Percentiles rank a stretch among this genome's conserved stretches.
These are phyloP conservation scores for Penicillium salamii DNA, from an alignment of 495 filamentous ascomycete genomes.

Conservation along the genomic window DNA sequence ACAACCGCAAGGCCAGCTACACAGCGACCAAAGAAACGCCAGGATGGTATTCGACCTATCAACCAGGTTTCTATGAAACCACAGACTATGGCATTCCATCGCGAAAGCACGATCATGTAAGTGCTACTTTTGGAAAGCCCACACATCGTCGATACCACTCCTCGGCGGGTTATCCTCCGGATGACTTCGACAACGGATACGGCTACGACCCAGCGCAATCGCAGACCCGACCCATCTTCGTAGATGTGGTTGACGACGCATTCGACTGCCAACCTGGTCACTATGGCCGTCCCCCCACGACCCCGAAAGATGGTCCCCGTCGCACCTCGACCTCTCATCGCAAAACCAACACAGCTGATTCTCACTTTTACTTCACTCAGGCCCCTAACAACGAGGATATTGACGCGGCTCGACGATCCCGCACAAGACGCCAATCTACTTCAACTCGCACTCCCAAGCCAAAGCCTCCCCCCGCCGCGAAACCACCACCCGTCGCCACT, in stretches of 20 bases:
- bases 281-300: constrained; percentile 22
- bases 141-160: constrained; percentile 37
- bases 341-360: constrained; percentile 53
- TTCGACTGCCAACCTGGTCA: constrained; percentile 37
- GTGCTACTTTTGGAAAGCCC: constrained; percentile 48
- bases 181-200: constrained; percentile 33
- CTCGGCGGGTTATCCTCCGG: constrained; percentile 37
- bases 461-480: constrained; percentile 40
- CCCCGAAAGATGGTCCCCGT: constrained; percentile 30
- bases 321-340: constrained; percentile 38
- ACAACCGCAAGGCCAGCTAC: constrained; percentile 48
- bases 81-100: constrained; percentile 47
- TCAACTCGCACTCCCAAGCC: constrained; percentile 48
- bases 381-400: constrained; percentile 43
- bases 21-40: constrained; percentile 39
- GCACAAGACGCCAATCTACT: constrained; percentile 48
- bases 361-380: constrained; percentile 51
- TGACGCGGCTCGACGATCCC: constrained; percentile 42
- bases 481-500: constrained; percentile 68
- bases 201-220: constrained; percentile 33
- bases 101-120: constrained; percentile 58
- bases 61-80: constrained; percentile 40
- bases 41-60: constrained; percentile 40
- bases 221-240: constrained; percentile 51
- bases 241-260: constrained; percentile 56